Evolutionary conservation across 768 basidiomycete genomes (phyloP).

Genomic region (Chalciporus chontae): DNA sequence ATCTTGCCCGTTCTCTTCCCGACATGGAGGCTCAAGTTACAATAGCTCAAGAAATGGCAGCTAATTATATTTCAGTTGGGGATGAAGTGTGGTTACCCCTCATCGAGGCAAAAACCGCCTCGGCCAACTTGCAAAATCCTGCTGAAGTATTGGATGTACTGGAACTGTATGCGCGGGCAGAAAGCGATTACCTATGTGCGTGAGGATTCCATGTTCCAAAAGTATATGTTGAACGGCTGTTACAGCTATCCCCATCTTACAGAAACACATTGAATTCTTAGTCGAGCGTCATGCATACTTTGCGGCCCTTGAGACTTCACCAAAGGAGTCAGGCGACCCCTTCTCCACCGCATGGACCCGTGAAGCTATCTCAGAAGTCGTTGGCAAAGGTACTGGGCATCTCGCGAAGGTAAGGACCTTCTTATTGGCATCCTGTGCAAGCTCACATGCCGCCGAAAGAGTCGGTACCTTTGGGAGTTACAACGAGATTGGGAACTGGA

Average conservation of each 20-base stretch:
- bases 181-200: conserved; percentile 78
- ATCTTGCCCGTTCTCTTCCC: conserved; percentile 50
- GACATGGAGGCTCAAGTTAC: conserved; percentile 57
- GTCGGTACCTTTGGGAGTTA: conserved; percentile 66
- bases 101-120: conserved; percentile 50
- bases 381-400: conserved; percentile 57
- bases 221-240: conserved; percentile 16
- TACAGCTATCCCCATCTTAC: conserved; percentile 72
- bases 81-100: conserved; percentile 76
- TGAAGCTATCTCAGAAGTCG: conserved; percentile 48
- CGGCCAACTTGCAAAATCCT: conserved; percentile 48
- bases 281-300: conserved; percentile 36
- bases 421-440: conserved; percentile 2
- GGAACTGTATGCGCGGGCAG: conserved; percentile 61
- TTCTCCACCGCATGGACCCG: conserved; percentile 66
- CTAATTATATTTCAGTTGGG: conserved; percentile 57
- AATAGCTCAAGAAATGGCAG: conserved; percentile 64
- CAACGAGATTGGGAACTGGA: conserved; percentile 76
- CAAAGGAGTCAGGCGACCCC: conserved; percentile 50
- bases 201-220: conserved; percentile 14
- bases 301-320: conserved; percentile 35
- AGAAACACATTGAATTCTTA: conserved; percentile 64
- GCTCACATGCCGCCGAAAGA: conserved; percentile 40
- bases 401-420: conserved; percentile 50
- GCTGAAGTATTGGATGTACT: conserved; percentile 55